These are phyloP conservation scores for Termitomyces bulborhizus DNA, from an alignment of 768 basidiomycete genomes.

Conservation along the genomic window DNA sequence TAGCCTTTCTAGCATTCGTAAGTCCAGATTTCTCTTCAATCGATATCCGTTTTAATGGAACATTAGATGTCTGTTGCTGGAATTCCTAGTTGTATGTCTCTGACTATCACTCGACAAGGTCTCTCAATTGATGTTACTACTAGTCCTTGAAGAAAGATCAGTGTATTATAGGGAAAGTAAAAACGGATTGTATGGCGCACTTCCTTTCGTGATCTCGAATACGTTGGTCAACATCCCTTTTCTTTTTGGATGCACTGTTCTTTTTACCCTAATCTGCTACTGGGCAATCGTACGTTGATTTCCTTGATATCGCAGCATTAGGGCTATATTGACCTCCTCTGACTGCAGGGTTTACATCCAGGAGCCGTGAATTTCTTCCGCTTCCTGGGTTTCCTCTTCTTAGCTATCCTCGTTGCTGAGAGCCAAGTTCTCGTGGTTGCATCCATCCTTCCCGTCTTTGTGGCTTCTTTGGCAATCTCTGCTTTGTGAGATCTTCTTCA, in stretches of 20 bases:
- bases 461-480: constrained; percentile 50
- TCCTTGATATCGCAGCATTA: background rate
- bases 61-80: constrained; percentile 52
- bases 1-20: constrained; percentile 48
- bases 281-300: constrained; percentile 37
- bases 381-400: constrained; percentile 47
- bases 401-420: constrained; percentile 48
- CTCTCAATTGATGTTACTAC: constrained; percentile 9
- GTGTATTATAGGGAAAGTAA: constrained; percentile 51
- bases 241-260: constrained; percentile 40
- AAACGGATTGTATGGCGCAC: constrained; percentile 52
- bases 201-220: constrained; percentile 49
- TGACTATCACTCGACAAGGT: too few species aligned
- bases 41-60: background rate
- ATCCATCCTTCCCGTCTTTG: constrained; percentile 48
- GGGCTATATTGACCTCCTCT: background rate
- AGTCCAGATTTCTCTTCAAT: constrained; percentile 10
- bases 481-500: constrained; percentile 29
- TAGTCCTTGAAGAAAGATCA: constrained; percentile 51
- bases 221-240: constrained; percentile 49
- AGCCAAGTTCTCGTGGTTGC: constrained; percentile 46
- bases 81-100: constrained; percentile 41
- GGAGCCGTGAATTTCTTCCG: constrained; percentile 46
- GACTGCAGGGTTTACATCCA: constrained; percentile 38
- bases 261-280: constrained; percentile 46